Evolutionary conservation across 371 early-diverging fungal genomes (phyloP), one percentile per base, ranked within the genome.

Genomic region (Paraphysoderma sedebokerense): DNA sequence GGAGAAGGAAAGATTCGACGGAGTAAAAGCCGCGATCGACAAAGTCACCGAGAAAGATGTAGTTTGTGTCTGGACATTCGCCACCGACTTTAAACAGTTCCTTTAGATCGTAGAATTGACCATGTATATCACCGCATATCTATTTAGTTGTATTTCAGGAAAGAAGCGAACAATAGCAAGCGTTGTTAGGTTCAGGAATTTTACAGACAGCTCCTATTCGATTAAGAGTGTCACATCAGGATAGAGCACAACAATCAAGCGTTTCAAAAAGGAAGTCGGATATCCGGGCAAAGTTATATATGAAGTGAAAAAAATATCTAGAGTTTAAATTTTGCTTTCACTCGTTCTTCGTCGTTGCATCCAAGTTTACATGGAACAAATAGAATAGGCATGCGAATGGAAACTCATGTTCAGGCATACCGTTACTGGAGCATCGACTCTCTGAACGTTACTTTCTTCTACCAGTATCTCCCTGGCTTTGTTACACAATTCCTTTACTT

Each of bases 41-140:
- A 75, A 98, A 99, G 62, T 99, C 99, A 27, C 99, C 89, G 82
- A 54, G 6, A 57, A 95, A 92, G 37, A 95, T 63, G 57, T 97
- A 98, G 60, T 89, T 97, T 38, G 93, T 98, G 38, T 90, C 82
- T 2, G 98, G 98, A 52, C 96, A 93, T 50, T 89, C 76, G 46
- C 97, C 96, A 37, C 97, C 97, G 26, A 87, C 87, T 56, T 79
- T 72, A 56, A 98, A 93, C 26, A 98, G 77, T 62, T 98, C 92
- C 56, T 87, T 77, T 55, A 91, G 63, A 65, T 98, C 99, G 56
- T 87, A 85, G 53, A 97, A 97, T 61, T 98, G 99, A 5, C 99
- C 99, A 57, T 98, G 99, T 47, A 97, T 92, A 61, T 98, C 98
- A 26, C 98, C 98, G 61, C 98, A 98, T 54, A 98, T 87, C 86